Conservation (phyloP, 306 rosid genomes). For the Prinsepia uniflora region DNA sequence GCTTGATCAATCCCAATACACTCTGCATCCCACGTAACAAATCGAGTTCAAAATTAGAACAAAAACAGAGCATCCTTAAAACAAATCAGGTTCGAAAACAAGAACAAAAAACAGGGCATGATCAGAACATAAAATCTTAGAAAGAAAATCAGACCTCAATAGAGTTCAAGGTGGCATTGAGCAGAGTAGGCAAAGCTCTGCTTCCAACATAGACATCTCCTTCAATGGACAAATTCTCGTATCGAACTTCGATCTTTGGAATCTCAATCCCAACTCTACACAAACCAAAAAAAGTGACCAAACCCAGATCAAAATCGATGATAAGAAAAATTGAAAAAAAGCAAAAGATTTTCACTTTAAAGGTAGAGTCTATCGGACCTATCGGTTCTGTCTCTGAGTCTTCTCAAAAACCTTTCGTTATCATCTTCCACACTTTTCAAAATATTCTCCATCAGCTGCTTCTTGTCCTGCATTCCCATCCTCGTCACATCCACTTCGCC, state of each 20-base stretch:
- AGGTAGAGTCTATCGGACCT: conserved; percentile 31
- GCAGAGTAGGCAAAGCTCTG: conserved; percentile 75
- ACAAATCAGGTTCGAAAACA: neutral
- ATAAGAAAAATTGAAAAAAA: neutral
- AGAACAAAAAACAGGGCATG: neutral
- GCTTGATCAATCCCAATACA: conserved; percentile 44
- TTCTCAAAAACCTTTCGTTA: conserved; percentile 58
- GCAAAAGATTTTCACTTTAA: neutral
- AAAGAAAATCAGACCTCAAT: conserved; percentile 45
- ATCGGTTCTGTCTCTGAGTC: conserved; percentile 56
- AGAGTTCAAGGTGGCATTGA: conserved; percentile 56
- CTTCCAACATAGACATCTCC: conserved; percentile 80
- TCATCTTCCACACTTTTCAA: conserved; percentile 59
- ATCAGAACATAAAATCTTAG: neutral
- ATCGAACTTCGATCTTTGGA: conserved; percentile 77
- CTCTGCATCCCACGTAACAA: conserved; percentile 19
- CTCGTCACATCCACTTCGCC: conserved; percentile 56
- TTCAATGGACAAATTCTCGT: conserved; percentile 52
- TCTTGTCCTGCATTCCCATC: conserved; percentile 46
- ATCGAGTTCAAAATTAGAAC: neutral
- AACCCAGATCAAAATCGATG: neutral
- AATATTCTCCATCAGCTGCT: conserved; percentile 44
- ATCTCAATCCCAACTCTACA: conserved; percentile 69
- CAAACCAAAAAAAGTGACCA: neutral
- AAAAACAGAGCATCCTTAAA: neutral